phyloP scores from a whole-genome alignment of 192 early-diverging fungal species.

The Backusella mclennaniae region DNA sequence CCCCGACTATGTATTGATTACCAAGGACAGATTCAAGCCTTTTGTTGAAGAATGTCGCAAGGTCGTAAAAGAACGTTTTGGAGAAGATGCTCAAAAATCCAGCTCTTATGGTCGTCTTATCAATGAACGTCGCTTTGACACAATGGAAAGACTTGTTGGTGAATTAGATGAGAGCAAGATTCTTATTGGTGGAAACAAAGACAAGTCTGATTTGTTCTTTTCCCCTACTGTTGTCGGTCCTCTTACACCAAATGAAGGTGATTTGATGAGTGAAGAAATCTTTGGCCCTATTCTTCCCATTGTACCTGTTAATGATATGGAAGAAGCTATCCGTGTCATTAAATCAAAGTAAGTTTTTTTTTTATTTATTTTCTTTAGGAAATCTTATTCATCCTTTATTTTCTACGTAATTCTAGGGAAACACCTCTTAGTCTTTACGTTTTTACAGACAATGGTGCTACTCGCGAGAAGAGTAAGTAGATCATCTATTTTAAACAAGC shows the following conservation, averaged over 20 bases:
- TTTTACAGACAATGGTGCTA: conserved; percentile 20
- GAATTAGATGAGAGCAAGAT: conserved; percentile 29
- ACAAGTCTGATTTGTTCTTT: conserved; percentile 46
- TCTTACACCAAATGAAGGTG: conserved; percentile 26
- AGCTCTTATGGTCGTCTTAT: conserved; percentile 71
- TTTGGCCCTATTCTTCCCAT: conserved; percentile 68
- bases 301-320: conserved; percentile 34
- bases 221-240: conserved; percentile 58
- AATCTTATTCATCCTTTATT: background rate
- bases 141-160: conserved; percentile 57
- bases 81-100: conserved; percentile 45
- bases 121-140: conserved; percentile 65
- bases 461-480: conserved; percentile 4
- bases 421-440: conserved; percentile 27
- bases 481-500: background rate
- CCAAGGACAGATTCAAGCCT: conserved; percentile 51
- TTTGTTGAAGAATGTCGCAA: conserved; percentile 59
- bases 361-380: conserved; percentile 21
- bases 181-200: conserved; percentile 46
- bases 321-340: conserved; percentile 34
- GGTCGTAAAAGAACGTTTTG: conserved; percentile 43
- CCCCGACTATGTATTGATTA: conserved; percentile 82
- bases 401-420: background rate
- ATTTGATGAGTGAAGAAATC: conserved; percentile 60
- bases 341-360: conserved; percentile 27